Evolutionary conservation across 371 early-diverging fungal species (phyloP).

Genomic region (Neoconidiobolus thromboides): DNA sequence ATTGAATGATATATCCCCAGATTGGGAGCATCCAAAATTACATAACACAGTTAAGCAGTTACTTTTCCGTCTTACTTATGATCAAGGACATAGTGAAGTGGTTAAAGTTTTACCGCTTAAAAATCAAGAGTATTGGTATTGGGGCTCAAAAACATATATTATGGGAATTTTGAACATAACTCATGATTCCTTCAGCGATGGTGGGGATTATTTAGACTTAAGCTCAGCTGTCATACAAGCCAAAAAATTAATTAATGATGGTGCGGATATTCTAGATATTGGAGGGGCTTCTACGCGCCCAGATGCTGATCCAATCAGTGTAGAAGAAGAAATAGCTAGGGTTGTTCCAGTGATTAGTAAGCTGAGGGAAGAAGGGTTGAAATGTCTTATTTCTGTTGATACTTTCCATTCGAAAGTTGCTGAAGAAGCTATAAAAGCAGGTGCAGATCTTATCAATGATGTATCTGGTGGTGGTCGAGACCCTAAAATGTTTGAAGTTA

Average conservation of each 20-base stretch:
- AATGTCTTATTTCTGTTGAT: conserved; percentile 73
- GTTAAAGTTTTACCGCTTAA: conserved; percentile 46
- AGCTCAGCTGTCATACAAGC: conserved; percentile 54
- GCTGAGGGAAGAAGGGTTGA: conserved; percentile 39
- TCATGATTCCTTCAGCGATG: conserved; percentile 93
- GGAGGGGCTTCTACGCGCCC: conserved; percentile 94
- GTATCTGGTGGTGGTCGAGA: conserved; percentile 80
- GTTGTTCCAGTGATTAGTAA: conserved; percentile 74
- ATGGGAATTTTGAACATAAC: conserved; percentile 97
- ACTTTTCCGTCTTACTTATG: conserved; percentile 29
- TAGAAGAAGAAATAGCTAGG: conserved; percentile 59
- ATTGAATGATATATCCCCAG: conserved; percentile 77
- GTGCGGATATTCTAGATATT: conserved; percentile 87
- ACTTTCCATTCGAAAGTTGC: conserved; percentile 80
- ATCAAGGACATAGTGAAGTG: conserved; percentile 25
- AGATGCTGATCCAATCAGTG: conserved; percentile 49
- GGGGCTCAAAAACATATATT: conserved; percentile 46
- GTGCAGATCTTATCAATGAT: conserved; percentile 86
- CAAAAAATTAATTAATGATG: conserved; percentile 44
- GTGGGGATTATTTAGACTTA: conserved; percentile 42
- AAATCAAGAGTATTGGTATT: conserved; percentile 22
- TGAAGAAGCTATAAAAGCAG: conserved; percentile 56
- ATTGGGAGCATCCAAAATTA: conserved; percentile 72
- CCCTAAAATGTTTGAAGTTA: conserved; percentile 50
- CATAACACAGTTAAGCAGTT: conserved; percentile 63